Evolutionary conservation across 2,329 filamentous ascomycete species (phyloP), one percentile per base, ranked within the genome.

Genomic region (Tetracladium maxilliforme): DNA sequence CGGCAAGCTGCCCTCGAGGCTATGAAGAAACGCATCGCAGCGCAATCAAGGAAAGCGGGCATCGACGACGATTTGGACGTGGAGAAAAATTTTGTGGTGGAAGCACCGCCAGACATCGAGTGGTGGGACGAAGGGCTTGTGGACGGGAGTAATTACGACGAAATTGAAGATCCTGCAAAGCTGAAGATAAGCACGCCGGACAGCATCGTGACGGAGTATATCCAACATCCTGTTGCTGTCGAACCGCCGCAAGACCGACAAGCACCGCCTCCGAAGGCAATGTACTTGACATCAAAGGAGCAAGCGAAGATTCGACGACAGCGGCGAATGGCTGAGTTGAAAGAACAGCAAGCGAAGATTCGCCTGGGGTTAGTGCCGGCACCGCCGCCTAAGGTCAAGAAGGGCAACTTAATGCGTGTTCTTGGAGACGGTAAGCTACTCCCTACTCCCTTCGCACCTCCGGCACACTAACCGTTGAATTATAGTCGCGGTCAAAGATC

Each of bases 41-140:
- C 78, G 37, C 75, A 83, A 39, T 79, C 84, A 8, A 70, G 86
- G 30, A 87, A 84, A 47, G 83, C 79, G n/a, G 86, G 84, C 23
- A 81, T 95, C 33, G 87, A 95, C 41, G 87, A 95, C 46, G 87
- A 87, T 37, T 53, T 82, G 16, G 77, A 92, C 33, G 72, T 79
- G 24, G 87, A 98, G 48, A 92, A 87, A 48, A 80, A 83, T 16
- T 95, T 87, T 45, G 53, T 90, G 4, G 70, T 94, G 6, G 76
- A 87, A 33, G 63, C 66, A 16, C 90, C 90, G 7, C 90, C 90
- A 4, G 77, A 77, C 6, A 66, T 95, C 21, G 90, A 98, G 49
- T 98, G 90, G 90, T 95, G 87, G 82, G 90, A 98, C 40, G 86
- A 95, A 53, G 82, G 75, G 3, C 56, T 95, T 11, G 63, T 92